phyloP scores from a whole-genome alignment of 1,284 basidiomycete genomes.

The Cryptococcus hybrid region DNA sequence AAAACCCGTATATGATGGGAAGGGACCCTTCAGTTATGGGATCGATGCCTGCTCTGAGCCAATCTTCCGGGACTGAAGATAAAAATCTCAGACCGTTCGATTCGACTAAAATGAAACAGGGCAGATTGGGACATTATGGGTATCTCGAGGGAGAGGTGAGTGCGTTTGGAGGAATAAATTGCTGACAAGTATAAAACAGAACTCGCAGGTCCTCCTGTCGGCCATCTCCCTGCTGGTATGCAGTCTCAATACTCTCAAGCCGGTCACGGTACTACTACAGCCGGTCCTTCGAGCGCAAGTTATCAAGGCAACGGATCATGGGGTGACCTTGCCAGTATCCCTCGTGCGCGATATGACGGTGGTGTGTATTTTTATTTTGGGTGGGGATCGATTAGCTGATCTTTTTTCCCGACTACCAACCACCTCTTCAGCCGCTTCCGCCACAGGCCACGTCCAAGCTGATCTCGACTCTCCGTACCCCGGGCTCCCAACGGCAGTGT shows the following conservation, averaged over 20 bases:
- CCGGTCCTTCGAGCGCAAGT: conserved; percentile 3
- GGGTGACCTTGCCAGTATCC: conserved; percentile 17
- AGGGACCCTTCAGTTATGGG: no score
- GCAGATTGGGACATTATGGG: conserved; percentile 38
- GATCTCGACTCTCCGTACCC: conserved; percentile 37
- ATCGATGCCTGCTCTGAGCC: background rate
- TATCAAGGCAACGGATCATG: conserved; percentile 12
- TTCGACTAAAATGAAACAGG: conserved; percentile 30
- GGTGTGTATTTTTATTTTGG: conserved; percentile 24
- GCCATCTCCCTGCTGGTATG: conserved; percentile 33
- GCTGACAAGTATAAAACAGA: conserved; percentile 13
- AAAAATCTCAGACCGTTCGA: conserved; percentile 26
- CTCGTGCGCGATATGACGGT: conserved; percentile 37
- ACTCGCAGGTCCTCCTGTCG: conserved; percentile 37
- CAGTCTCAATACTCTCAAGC: conserved; percentile 6
- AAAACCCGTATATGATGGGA: no score
- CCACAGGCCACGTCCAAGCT: conserved; percentile 21
- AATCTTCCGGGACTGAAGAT: conserved; percentile 4
- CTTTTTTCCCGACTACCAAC: conserved; percentile 5
- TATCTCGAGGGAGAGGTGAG: conserved; percentile 40
- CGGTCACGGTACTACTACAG: conserved; percentile 1
- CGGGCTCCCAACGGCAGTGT: conserved; percentile 15
- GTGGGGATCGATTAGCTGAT: conserved; percentile 13
- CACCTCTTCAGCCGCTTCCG: conserved; percentile 1
- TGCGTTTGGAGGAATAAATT: conserved; percentile 10